Evolutionary conservation across 2,329 filamentous ascomycete species (phyloP), one percentile per base, ranked within the genome.

Genomic region (Colletotrichum sidae): DNA sequence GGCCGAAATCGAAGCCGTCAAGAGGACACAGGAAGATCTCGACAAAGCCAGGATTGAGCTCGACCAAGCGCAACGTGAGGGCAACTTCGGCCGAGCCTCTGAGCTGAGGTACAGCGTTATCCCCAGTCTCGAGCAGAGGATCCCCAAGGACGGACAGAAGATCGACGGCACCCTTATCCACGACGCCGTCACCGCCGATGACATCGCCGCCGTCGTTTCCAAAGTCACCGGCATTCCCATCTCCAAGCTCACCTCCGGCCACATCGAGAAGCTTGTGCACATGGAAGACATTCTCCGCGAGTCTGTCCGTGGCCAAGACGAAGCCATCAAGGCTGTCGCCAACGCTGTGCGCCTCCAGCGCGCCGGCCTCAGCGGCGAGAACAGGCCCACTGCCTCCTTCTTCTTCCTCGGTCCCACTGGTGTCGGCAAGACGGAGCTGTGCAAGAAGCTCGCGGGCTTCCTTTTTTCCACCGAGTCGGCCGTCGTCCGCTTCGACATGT

Each of bases 381-480:
- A 97, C 76, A 86, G 94, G 1, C 96, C 96, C 0, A 84, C 97
- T 6, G 96, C 95, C 0, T 96, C 92, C 0, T 97, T 98, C 82
- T 97, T 98, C 90, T 97, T 98, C 86, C 86, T 98, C 4, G 96
- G 96, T 0, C 96, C 96, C 6, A 98, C 96, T 0, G 96, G 96
- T 74, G 95, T 97, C 15, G 96, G 96, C 62, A 99, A 98, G 82
- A 99, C 96, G 3, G 94, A 98, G 75, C 88, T 98, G 1, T 97
- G 94, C 84, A 98, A 98, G 84, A 95, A 96, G 76, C 90, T 99
- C 71, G 96, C 96, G 2, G 87, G 86, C 63, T 98, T 97, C 81
- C 83, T 99, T 42, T 99, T 98, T 80, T 96, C 92, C 1, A 97
- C 93, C 2, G 93, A 97, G 72, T 89, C 89, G 35, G 95, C 96